Evolutionary conservation across 768 basidiomycete genomes (phyloP).

Genomic region (Suillus spraguei): DNA sequence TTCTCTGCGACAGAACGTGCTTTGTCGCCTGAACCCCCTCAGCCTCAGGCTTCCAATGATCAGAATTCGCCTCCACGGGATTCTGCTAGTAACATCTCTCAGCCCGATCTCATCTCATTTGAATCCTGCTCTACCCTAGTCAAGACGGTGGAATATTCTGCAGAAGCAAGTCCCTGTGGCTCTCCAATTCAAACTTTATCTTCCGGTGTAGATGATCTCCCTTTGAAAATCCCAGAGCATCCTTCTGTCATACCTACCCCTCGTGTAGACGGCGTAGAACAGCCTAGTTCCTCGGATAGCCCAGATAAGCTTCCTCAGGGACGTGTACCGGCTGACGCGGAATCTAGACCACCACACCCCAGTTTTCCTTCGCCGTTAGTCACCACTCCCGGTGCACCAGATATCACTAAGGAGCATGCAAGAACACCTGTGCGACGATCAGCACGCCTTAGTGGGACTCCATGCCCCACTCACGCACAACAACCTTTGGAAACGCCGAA

Average conservation of each 20-base stretch:
- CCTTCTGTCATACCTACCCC: slow-evolving; percentile 4
- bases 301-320: slow-evolving; percentile 6
- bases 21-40: slow-evolving; percentile 10
- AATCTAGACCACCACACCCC: neutral
- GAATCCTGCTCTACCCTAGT: slow-evolving; percentile 42
- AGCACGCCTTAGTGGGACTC: slow-evolving; percentile 38
- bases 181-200: slow-evolving; percentile 16
- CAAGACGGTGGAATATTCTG: slow-evolving; percentile 12
- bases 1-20: slow-evolving; percentile 12
- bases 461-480: slow-evolving; percentile 21
- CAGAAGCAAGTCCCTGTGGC: slow-evolving; percentile 9
- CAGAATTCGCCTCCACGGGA: slow-evolving; percentile 3
- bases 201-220: slow-evolving; percentile 25
- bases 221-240: slow-evolving; percentile 23
- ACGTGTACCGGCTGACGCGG: neutral
- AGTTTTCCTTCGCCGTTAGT: slow-evolving; percentile 9
- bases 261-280: slow-evolving; percentile 11
- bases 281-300: slow-evolving; percentile 9
- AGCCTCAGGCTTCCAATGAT: neutral
- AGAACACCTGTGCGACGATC: slow-evolving; percentile 39
- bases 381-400: slow-evolving; percentile 8
- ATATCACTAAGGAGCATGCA: neutral
- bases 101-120: slow-evolving; percentile 41
- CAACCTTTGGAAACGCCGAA: slow-evolving; percentile 21
- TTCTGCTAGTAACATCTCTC: slow-evolving; percentile 16